Evolutionary conservation across 345 rosid genomes (phyloP).

Genomic region (Pugionium dolabratum): DNA sequence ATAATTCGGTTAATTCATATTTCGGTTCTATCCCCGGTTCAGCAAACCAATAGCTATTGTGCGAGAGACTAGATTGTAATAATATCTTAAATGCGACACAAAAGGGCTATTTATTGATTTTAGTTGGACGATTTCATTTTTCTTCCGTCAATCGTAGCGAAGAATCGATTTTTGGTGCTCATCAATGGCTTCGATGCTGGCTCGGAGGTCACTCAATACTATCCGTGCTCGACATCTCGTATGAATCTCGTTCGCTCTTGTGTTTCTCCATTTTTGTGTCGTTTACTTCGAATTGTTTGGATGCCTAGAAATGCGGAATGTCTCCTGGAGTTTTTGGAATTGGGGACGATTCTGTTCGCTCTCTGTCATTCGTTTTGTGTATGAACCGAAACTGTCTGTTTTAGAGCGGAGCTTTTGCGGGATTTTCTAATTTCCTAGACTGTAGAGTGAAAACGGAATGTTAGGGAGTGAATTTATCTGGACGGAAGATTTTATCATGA

Average conservation of each 20-base stretch:
- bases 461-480: not conserved
- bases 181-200: constrained; percentile 69
- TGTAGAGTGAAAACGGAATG: constrained; percentile 6
- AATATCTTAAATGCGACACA: not conserved
- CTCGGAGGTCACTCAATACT: constrained; percentile 74
- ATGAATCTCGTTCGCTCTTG: constrained; percentile 31
- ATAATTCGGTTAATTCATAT: constrained; percentile 8
- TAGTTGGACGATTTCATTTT: not conserved
- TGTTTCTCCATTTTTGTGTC: constrained; percentile 4
- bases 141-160: constrained; percentile 24
- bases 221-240: constrained; percentile 71
- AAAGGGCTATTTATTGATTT: constrained; percentile 16
- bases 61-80: constrained; percentile 27
- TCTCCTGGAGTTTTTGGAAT: constrained; percentile 17
- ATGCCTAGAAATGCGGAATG: constrained; percentile 11
- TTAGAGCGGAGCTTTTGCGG: not conserved
- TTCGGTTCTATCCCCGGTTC: constrained; percentile 21
- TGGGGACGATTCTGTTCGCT: not conserved
- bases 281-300: not conserved
- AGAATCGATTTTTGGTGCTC: constrained; percentile 24
- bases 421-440: not conserved
- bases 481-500: constrained; percentile 1
- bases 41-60: not conserved
- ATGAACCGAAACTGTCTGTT: constrained; percentile 20
- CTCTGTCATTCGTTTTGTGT: not conserved